Conservation (phyloP, 176 grass and related monocot species). For the Dactylis glomerata region DNA sequence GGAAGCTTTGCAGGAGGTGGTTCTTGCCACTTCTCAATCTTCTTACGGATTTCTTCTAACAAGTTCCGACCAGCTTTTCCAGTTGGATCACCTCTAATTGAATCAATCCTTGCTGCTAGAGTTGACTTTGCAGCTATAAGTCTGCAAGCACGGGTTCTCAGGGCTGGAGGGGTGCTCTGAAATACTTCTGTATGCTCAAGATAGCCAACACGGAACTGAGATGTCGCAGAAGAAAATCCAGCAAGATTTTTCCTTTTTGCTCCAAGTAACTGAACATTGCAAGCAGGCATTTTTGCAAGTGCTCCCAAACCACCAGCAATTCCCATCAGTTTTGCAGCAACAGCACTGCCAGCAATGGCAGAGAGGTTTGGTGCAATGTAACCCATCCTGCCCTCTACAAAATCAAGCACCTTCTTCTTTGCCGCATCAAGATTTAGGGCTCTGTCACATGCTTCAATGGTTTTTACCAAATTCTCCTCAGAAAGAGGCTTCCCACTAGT, state of each 20-base stretch:
- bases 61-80: conserved; percentile 79
- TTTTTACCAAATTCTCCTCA: conserved; percentile 70
- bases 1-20: conserved; percentile 84
- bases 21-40: conserved; percentile 95
- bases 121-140: conserved; percentile 76
- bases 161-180: conserved; percentile 69
- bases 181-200: conserved; percentile 94
- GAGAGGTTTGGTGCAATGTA: conserved; percentile 85
- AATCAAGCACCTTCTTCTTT: conserved; percentile 94
- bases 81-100: conserved; percentile 82
- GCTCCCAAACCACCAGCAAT: conserved; percentile 74
- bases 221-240: conserved; percentile 78
- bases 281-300: conserved; percentile 91
- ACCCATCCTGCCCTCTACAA: conserved; percentile 89
- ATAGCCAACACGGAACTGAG: conserved; percentile 75
- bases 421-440: conserved; percentile 70
- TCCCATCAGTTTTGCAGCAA: conserved; percentile 89
- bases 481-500: conserved; percentile 83
- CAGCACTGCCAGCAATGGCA: conserved; percentile 74
- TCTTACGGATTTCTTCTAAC: conserved; percentile 71
- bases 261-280: conserved; percentile 86
- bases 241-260: conserved; percentile 80
- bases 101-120: conserved; percentile 74
- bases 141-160: conserved; percentile 63
- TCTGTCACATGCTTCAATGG: conserved; percentile 76